Evolutionary conservation across 2,329 filamentous ascomycete genomes (phyloP), one percentile per base, ranked within the genome.

Genomic region (Neofusicoccum ribis): DNA sequence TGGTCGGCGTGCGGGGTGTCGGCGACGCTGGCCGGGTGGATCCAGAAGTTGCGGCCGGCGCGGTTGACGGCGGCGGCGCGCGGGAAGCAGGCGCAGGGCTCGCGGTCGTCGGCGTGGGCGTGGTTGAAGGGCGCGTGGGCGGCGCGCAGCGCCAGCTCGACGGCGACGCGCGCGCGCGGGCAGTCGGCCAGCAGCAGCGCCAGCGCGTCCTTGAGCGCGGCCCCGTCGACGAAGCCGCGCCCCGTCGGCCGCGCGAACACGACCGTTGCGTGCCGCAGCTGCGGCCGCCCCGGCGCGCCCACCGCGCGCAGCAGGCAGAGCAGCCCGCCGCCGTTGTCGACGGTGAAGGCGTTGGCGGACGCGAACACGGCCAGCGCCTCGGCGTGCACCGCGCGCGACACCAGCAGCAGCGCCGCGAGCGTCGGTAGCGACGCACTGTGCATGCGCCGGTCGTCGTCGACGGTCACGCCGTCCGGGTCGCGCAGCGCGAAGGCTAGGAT

Each of bases 41-140:
- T 60, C 56, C 56, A 60, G 31, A 60, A 60, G 56, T 60, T 60
- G 41, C 14, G 36, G 27, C 56, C 56, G 43, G 56, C 56, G 41
- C 47, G 47, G 43, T 60, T 60, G 41, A 23, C 37, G 4, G 56
- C 43, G 15, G 56, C 43, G 15, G 56, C 47, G 15, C 20, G 15
- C 9, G 56, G 56, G 31, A 36, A 60, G 31, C 47, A 41, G 12
- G 14, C n/a, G 43, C 56, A 60, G 2, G 17, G 56, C 43, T 60
- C 56, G 43, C n/a, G 15, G 31, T 37, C 41, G 14, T 31, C 15
- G 1, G 34, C 56, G 43, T 60, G 56, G 15, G 43, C 41, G 56
- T 60, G 56, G 43, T 60, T 60, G 41, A 41, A 60, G 17, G 56
- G 56, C 43, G 56, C 56, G 27, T 47, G 41, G 6, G 34, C 56